Base-by-base conservation (phyloP, 495 filamentous ascomycete species). In the Neurospora sp. region DNA sequence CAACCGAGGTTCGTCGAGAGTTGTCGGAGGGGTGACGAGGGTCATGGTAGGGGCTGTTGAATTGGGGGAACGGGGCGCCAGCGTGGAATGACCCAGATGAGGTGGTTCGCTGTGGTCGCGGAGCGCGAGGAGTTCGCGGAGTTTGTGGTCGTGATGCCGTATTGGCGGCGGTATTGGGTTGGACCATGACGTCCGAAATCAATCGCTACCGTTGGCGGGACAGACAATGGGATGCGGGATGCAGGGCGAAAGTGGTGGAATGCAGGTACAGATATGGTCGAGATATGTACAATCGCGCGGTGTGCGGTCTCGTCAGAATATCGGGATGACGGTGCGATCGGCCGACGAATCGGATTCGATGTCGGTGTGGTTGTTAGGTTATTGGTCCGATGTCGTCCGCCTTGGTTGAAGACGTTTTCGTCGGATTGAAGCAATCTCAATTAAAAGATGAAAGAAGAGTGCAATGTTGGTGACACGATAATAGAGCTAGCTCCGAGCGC, bases 31-130 rank as follows among this genome's bases (percentile, higher is more conserved):
- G 5, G 70, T 41, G 20, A 3, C 53, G 20, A 14, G 71, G 1
- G 18, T 77, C 78, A 31, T 74, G 61, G 74, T 77, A 78, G 0
- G 78, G 74, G 31, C 71, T 75, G 27, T 35, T 65, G 44, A 77
- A 76, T 42, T 77, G 74, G 38, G 83, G 83, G 8, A 84, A 80
- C 70, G 84, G 82, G n/a, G 81, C 83, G 71, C 84, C 84, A 53
- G 84, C 84, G 76, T 85, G 84, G 71, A 86, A 86, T 16, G 83
- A 85, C 47, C 84, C 84, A 9, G 79, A 76, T 0, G 79, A 80
- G 53, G 69, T 76, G 4, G 75, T 53, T 8, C 79, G 79, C 22
- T 65, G 75, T 12, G 76, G 71, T 40, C 71, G 73, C 8, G 75
- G 41, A 69, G 31, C 76, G 72, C 20, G 70, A 37, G 41, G 78